phyloP scores from a whole-genome alignment of 805 yeast genomes.

The Candida oleophila region DNA sequence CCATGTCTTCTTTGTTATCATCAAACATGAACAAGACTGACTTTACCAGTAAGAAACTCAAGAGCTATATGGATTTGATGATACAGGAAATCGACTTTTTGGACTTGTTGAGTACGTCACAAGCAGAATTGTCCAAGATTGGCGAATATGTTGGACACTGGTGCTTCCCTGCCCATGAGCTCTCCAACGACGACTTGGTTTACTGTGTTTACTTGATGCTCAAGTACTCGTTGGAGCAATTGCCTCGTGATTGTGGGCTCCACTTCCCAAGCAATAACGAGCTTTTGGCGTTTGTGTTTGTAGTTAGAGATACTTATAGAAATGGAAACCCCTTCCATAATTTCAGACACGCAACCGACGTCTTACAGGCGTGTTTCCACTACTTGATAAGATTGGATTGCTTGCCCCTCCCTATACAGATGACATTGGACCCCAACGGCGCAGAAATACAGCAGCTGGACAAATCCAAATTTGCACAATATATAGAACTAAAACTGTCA shows the following conservation, averaged over 20 bases:
- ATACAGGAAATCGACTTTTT: constrained; percentile 30
- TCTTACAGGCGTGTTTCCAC: constrained; percentile 82
- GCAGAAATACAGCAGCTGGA: constrained; percentile 18
- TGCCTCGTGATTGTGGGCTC: constrained; percentile 9
- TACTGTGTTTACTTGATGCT: constrained; percentile 60
- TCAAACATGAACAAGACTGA: constrained; percentile 24
- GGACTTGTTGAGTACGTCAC: constrained; percentile 21
- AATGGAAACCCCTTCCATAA: constrained; percentile 91
- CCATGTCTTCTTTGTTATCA: constrained; percentile 34
- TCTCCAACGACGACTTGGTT: constrained; percentile 63
- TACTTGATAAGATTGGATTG: constrained; percentile 47
- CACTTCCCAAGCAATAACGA: constrained; percentile 31
- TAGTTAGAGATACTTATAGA: constrained; percentile 75
- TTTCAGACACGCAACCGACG: constrained; percentile 94
- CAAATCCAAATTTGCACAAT: neutral
- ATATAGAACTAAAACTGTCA: neutral
- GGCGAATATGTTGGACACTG: constrained; percentile 53
- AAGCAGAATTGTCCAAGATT: constrained; percentile 25
- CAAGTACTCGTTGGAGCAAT: constrained; percentile 37
- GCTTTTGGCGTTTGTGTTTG: constrained; percentile 59
- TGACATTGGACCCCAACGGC: constrained; percentile 29
- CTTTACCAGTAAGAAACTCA: constrained; percentile 20
- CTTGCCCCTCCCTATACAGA: constrained; percentile 37
- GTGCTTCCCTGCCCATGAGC: constrained; percentile 70
- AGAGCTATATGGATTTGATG: constrained; percentile 22